Evolutionary conservation across 768 basidiomycete species (phyloP).

Genomic region (Auricularia sp.): DNA sequence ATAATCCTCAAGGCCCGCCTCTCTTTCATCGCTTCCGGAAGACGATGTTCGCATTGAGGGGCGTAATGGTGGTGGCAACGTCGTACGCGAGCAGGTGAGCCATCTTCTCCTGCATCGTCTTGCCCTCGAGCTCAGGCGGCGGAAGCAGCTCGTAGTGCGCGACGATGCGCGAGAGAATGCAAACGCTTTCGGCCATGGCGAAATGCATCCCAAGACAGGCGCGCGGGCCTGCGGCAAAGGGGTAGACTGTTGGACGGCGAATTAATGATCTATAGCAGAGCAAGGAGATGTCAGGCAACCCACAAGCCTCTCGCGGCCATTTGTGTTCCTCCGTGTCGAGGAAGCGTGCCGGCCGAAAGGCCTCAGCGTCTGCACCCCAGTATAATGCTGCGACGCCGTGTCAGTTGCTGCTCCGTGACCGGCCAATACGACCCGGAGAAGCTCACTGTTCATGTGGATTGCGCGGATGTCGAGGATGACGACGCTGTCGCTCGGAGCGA

Average conservation of each 20-base stretch:
- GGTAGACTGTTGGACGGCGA: conserved; percentile 23
- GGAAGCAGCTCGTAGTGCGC: conserved; percentile 32
- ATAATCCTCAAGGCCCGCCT: too few relatives aligned
- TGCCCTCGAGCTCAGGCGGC: conserved; percentile 25
- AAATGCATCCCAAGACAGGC: conserved; percentile 43
- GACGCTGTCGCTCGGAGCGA: conserved; percentile 31
- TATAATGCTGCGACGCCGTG: conserved; percentile 27
- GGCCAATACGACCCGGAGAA: not conserved
- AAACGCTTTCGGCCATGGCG: conserved; percentile 31
- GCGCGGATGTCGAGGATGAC: conserved; percentile 33
- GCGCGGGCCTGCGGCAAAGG: conserved; percentile 37
- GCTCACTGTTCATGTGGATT: conserved; percentile 37
- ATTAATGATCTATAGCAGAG: too few relatives aligned
- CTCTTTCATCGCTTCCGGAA: conserved; percentile 11
- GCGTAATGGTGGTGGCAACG: conserved; percentile 27
- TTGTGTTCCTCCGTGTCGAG: conserved; percentile 39
- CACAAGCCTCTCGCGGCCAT: conserved; percentile 47
- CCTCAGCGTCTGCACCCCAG: conserved; percentile 37
- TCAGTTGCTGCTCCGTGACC: not conserved
- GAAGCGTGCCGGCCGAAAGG: conserved; percentile 42
- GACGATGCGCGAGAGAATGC: conserved; percentile 35
- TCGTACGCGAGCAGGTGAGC: conserved; percentile 27
- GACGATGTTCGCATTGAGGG: conserved; percentile 20
- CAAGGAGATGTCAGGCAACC: conserved; percentile 7
- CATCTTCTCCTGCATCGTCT: conserved; percentile 25